A percentile compares a stretch with the other conserved stretches of the same genome.
Conservation (phyloP, 208 protist species). For the Acanthamoeba divionensis region DNA sequence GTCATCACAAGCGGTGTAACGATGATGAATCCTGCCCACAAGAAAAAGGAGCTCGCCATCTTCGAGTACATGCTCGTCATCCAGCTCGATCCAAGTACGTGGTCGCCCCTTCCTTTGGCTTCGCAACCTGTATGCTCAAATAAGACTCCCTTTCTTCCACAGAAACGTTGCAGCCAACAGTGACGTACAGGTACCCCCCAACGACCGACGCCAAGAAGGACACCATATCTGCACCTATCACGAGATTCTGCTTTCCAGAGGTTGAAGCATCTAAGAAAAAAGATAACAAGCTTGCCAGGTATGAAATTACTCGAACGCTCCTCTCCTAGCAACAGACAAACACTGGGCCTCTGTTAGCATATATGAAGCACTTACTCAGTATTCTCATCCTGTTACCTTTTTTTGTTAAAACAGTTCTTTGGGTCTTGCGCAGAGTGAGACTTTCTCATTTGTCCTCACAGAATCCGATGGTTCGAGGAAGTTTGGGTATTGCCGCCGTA, state of each 20-base stretch:
- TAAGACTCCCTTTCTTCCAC: no score
- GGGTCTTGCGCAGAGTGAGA: slow-evolving; percentile 68
- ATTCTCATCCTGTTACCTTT: no score
- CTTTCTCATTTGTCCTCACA: slow-evolving; percentile 69
- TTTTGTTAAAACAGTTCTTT: no score
- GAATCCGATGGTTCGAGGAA: slow-evolving; percentile 57
- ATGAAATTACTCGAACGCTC: no score
- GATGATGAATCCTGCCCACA: no score
- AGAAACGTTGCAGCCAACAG: neutral
- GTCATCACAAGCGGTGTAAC: no score
- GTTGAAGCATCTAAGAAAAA: neutral
- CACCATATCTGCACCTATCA: slow-evolving; percentile 10
- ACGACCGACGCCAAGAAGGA: neutral
- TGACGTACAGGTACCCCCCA: slow-evolving; percentile 33
- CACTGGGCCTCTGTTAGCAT: no score
- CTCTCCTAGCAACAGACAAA: no score
- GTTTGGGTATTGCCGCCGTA: slow-evolving; percentile 62
- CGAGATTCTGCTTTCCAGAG: slow-evolving; percentile 49
- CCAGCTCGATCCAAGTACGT: neutral
- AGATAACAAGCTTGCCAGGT: slow-evolving; percentile 20
- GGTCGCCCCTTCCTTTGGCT: neutral
- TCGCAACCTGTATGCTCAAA: neutral
- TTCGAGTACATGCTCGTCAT: slow-evolving; percentile 48
- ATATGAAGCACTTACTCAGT: no score
- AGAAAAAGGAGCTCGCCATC: neutral